Evolutionary conservation across 192 early-diverging fungal genomes (phyloP), one percentile per base, ranked within the genome.

Genomic region (Anaeromyces robustus): DNA sequence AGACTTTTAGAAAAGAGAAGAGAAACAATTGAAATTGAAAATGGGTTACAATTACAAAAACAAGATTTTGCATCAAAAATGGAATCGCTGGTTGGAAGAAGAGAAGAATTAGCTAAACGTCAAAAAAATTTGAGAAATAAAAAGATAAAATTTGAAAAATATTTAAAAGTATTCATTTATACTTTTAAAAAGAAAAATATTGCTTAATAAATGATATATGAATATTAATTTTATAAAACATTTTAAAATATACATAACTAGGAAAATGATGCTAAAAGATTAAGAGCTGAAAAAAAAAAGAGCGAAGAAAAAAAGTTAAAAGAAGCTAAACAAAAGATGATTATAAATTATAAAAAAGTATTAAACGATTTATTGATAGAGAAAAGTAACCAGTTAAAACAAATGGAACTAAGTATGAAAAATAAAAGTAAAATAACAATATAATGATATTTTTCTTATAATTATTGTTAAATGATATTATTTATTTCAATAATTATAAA

Each of bases 261-360:
- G 89, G 90, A 91, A 85, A 91, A 91, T 82, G 90, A 91, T 81
- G 90, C 90, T n/a, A 91, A 91, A 80, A 81, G 89, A 28, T 84
- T 85, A n/a, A 83, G 90, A n/a, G 90, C 90, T 12, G 78, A 88
- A 18, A 91, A 91, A 79, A 91, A 91, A 81, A 85, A 87, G 29
- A 79, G 87, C 14, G 90, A 91, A 43, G 90, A 91, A 79, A 81
- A 88, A 26, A 91, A 89, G 80, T 81, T 84, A 28, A 79, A 86
- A 26, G 90, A 91, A 37, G 86, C 84, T 34, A 91, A 91, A 79
- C 88, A 91, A 80, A 29, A 43, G 18, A 87, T 89, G 77, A 89
- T 91, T n/a, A 31, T 31, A 11, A 81, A 81, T 19, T 82, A 91
- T 3, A 85, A 86, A 77, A 85, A 86, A 16, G 78, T 78, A 77